Evolutionary conservation across 2,329 filamentous ascomycete species (phyloP).

Genomic region (Pseudogymnoascus destructans): DNA sequence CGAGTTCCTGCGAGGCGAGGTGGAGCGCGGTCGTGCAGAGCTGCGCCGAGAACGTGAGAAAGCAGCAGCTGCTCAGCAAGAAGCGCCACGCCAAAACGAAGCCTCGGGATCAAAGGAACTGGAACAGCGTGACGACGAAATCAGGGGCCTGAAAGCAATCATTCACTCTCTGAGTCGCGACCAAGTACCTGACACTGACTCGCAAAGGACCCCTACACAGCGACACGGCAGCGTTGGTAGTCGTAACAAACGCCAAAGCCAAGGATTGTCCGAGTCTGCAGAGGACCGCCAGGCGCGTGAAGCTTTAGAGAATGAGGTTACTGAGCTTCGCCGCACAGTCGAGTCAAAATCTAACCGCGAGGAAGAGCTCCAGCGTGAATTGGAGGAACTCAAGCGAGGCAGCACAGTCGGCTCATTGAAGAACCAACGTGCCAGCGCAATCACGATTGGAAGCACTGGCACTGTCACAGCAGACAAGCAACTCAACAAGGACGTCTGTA

Average conservation of each 20-base stretch:
- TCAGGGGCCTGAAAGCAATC: slow-evolving; percentile 90
- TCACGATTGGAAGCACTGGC: slow-evolving; percentile 34
- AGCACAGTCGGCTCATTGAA: slow-evolving; percentile 25
- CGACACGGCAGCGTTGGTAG: slow-evolving; percentile 15
- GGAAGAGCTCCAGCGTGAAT: slow-evolving; percentile 73
- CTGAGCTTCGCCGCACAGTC: slow-evolving; percentile 60
- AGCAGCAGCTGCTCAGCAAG: slow-evolving; percentile 47
- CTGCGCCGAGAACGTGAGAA: slow-evolving; percentile 81
- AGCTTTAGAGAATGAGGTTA: slow-evolving; percentile 66
- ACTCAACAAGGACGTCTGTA: slow-evolving; percentile 46
- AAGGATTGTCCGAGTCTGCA: slow-evolving; percentile 37
- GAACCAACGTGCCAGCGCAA: slow-evolving; percentile 38
- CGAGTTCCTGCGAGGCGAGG: slow-evolving; percentile 87
- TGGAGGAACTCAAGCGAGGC: slow-evolving; percentile 49
- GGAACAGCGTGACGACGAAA: slow-evolving; percentile 93
- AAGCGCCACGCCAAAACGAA: slow-evolving; percentile 29
- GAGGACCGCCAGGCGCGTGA: slow-evolving; percentile 49
- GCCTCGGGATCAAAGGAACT: slow-evolving; percentile 56
- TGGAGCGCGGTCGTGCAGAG: slow-evolving; percentile 81
- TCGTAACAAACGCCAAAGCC: slow-evolving; percentile 20
- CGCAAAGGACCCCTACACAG: slow-evolving; percentile 23
- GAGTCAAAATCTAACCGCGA: slow-evolving; percentile 63
- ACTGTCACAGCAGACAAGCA: slow-evolving; percentile 22
- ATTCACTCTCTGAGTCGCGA: slow-evolving; percentile 89
- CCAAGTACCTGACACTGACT: slow-evolving; percentile 30